These are phyloP conservation scores for Cordyceps pruinosa DNA, from an alignment of 2,329 filamentous ascomycete species.

Conservation along the genomic window DNA sequence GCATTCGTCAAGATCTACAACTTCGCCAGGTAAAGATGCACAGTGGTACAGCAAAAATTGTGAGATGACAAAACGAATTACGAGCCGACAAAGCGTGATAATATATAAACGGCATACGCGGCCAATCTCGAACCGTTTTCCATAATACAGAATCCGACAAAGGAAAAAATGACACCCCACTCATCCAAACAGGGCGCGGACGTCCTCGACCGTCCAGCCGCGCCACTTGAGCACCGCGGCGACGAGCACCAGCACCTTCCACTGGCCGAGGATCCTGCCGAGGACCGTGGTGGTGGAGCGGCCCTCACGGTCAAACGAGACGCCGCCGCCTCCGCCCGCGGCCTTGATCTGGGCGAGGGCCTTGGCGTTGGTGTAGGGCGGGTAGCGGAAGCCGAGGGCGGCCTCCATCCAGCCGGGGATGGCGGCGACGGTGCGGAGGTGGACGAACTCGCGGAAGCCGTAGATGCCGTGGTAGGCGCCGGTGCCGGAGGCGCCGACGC, in stretches of 20 bases:
- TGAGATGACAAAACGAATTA: background rate
- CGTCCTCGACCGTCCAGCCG: conserved; percentile 4
- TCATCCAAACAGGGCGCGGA: background rate
- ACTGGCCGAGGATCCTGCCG: conserved; percentile 2
- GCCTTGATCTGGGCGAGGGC: conserved; percentile 4
- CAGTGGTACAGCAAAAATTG: too few relatives aligned
- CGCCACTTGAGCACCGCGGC: conserved; percentile 2
- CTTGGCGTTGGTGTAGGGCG: conserved; percentile 17
- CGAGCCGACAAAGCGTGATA: background rate
- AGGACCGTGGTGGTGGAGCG: background rate
- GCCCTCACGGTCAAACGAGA: conserved; percentile 5
- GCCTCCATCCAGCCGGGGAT: conserved; percentile 32
- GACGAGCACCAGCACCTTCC: conserved; percentile 8
- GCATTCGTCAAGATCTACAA: too few relatives aligned
- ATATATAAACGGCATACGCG: background rate
- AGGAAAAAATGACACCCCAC: too few relatives aligned
- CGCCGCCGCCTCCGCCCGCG: background rate
- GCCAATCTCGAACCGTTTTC: background rate
- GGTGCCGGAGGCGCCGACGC: conserved; percentile 41
- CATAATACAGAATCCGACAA: background rate
- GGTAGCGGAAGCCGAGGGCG: conserved; percentile 17
- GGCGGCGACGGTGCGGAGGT: conserved; percentile 31
- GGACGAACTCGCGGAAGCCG: conserved; percentile 38
- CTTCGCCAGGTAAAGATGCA: too few relatives aligned
- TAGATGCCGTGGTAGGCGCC: conserved; percentile 43